Evolutionary conservation across 805 yeast genomes (phyloP).

Genomic region (Candida orba): DNA sequence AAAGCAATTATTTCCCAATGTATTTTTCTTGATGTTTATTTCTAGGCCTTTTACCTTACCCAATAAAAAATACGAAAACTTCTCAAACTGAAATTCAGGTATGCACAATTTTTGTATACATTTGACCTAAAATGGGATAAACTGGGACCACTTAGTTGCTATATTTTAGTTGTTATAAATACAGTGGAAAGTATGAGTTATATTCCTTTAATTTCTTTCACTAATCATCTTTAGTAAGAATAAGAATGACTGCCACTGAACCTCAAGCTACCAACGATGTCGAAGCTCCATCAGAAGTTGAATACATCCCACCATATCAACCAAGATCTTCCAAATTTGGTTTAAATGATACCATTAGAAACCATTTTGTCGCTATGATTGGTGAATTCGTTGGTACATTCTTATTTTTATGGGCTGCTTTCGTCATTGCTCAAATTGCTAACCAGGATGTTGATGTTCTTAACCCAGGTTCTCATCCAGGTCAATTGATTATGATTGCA

Average conservation of each 20-base stretch:
- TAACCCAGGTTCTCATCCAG: conserved; percentile 46
- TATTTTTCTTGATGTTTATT: too few species aligned
- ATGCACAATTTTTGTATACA: too few species aligned
- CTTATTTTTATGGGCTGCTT: conserved; percentile 76
- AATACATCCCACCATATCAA: conserved; percentile 33
- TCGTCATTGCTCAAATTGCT: conserved; percentile 77
- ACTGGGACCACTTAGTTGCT: too few species aligned
- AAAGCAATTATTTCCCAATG: too few species aligned
- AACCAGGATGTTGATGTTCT: conserved; percentile 42
- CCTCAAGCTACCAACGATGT: conserved; percentile 22
- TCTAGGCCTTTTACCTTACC: too few species aligned
- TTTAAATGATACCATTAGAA: conserved; percentile 38
- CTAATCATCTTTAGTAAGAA: not conserved
- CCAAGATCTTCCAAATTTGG: conserved; percentile 26
- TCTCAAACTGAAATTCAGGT: too few species aligned
- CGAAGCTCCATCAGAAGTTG: conserved; percentile 32
- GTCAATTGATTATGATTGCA: conserved; percentile 69
- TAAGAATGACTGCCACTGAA: conserved; percentile 9
- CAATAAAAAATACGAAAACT: too few species aligned
- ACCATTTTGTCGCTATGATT: conserved; percentile 58
- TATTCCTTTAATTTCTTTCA: not conserved
- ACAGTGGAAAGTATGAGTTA: too few species aligned
- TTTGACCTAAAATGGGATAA: too few species aligned
- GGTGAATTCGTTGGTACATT: conserved; percentile 88
- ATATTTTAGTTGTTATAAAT: too few species aligned